Evolutionary conservation across 1,139 yeast genomes (phyloP), one percentile per base, ranked within the genome.

Genomic region (Scheffersomyces illinoinensis): DNA sequence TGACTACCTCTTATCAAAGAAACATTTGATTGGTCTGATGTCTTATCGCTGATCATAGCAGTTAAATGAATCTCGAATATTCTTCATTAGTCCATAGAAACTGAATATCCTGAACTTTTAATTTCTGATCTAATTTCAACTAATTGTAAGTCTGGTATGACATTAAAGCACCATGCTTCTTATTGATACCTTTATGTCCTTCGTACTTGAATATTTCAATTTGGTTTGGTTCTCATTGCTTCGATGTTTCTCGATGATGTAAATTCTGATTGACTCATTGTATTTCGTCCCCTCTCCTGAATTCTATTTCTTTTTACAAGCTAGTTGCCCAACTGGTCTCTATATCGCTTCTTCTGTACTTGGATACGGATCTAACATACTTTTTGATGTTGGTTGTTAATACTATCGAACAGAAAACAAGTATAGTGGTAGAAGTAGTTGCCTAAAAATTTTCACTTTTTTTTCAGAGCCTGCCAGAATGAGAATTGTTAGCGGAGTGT

Each of bases 351-450:
- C 17, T 17, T 8, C 43, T 33, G 43, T 33, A 33, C 43, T 33
- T 10, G 43, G 43, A 33, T 33, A 8, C 17, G 43, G 54, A 52
- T 53, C 54, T 55, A 58, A 65, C 68, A 61, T 65, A 65, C 68
- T 65, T 65, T 65, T 64, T 64, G 61, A 63, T 62, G 58, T 54
- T 24, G 53, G 46, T 61, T 57, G 51, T 48, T 48, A 48, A 48
- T 48, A 48, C 51, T 48, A 48, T 48, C 21, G 51, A 48, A 48
- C 26, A 24, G 21, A 48, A 48, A 48, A 48, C 51, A 48, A 33
- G 51, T 20, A 20, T 48, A 20, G 26, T 17, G 5, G n/a, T 20
- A 48, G 24, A 48, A 20, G 51, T 48, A 48, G 21, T 33, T 33
- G 24, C 24, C 21, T 48, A 48, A 48, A 48, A 48, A 48, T 48